phyloP scores from a whole-genome alignment of 768 basidiomycete genomes.

The Lenzites betulinus region DNA sequence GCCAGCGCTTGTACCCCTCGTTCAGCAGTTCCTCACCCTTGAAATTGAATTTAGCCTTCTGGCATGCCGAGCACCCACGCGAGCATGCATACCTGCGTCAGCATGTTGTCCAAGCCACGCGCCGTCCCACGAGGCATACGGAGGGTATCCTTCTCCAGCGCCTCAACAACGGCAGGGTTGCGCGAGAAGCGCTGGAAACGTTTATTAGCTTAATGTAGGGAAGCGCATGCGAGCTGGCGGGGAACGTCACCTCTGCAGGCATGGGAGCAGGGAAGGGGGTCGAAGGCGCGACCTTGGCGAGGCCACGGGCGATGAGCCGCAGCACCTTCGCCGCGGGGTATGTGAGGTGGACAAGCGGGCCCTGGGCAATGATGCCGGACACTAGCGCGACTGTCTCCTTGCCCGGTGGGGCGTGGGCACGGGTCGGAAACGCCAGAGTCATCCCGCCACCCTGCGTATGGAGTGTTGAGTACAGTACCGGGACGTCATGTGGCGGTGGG shows the following conservation, averaged over 20 bases:
- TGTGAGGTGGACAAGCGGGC: slow-evolving; percentile 64
- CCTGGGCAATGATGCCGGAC: slow-evolving; percentile 63
- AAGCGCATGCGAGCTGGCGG: neutral
- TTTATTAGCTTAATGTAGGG: neutral
- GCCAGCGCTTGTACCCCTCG: slow-evolving; percentile 56
- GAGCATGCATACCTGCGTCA: slow-evolving; percentile 22
- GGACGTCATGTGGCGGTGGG: too few relatives aligned
- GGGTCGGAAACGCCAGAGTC: slow-evolving; percentile 57
- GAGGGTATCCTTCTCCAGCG: slow-evolving; percentile 56
- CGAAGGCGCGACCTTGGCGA: slow-evolving; percentile 50
- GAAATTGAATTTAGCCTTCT: neutral
- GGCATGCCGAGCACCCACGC: neutral
- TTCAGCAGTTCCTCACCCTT: slow-evolving; percentile 57
- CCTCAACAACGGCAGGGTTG: slow-evolving; percentile 50
- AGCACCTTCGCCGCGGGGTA: slow-evolving; percentile 52
- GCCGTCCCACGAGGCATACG: slow-evolving; percentile 51
- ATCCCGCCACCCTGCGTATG: slow-evolving; percentile 59
- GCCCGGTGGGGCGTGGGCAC: slow-evolving; percentile 33
- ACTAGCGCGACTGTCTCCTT: slow-evolving; percentile 41
- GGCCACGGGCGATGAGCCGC: slow-evolving; percentile 51
- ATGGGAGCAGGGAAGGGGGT: slow-evolving; percentile 53
- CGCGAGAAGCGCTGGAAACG: slow-evolving; percentile 55
- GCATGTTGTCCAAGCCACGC: slow-evolving; percentile 21
- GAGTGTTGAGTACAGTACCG: neutral
- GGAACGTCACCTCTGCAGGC: slow-evolving; percentile 42